Evolutionary conservation across 257 asterid species (phyloP), one percentile per base, ranked within the genome.

Genomic region (Solanum bulbocastanum): DNA sequence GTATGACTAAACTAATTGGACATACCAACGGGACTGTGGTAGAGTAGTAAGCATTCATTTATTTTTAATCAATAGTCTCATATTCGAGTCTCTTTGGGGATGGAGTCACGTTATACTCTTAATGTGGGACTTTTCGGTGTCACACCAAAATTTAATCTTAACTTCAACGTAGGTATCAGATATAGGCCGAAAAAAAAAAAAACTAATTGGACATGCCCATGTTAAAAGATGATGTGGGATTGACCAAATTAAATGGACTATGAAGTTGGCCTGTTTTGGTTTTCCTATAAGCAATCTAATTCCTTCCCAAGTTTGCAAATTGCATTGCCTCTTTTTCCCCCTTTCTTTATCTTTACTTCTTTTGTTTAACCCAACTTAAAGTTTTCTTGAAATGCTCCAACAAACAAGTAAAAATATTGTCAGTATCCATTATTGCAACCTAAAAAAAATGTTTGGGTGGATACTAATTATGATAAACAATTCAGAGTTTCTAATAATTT

Each of bases 41-140:
- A 18, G 4, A 2, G 4, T 2, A n/a, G 0, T 56, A 18, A 56
- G 0, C 18, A 56, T 0, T 56, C 2, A 56, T 56, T 56, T 0
- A 56, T 20, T 20, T 56, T 20, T 56, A 56, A 56, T 56, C 1
- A 56, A 6, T 18, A 3, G 4, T 56, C 23, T 6, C n/a, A 18
- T 56, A 56, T 56, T 2, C 4, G 2, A 18, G 10, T 56, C 3
- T 18, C 4, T 56, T 18, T 2, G 65, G 23, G n/a, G 10, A 56
- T 18, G n/a, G n/a, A 56, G n/a, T 16, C 4, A 7, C 2, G 0
- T 7, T 18, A 18, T 56, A 56, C n/a, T 1, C 4, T 56, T 56
- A 56, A 18, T 1, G 4, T 56, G 65, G 4, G 22, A 56, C 2
- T 56, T 56, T 56, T 20, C 2, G 4, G 4, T 20, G 10, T 1